Percentiles rank a stretch among this genome's conserved stretches.
Conservation (phyloP, 805 yeast species). For the Candida khao-thaluensis region DNA sequence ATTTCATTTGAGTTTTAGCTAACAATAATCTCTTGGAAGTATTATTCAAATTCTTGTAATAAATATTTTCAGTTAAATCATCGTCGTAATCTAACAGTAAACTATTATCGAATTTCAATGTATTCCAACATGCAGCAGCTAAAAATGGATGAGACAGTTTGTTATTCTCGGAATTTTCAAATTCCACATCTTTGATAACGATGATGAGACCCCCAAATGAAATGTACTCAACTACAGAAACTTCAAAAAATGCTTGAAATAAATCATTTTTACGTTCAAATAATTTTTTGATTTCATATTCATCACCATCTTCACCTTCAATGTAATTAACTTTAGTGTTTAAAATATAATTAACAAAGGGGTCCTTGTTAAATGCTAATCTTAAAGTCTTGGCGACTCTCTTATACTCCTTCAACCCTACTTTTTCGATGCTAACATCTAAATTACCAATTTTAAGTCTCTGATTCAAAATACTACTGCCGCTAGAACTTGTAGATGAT, state of each 20-base stretch:
- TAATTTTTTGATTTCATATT: conserved; percentile 31
- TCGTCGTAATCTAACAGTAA: conserved; percentile 14
- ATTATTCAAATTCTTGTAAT: conserved; percentile 5
- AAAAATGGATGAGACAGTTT: conserved; percentile 41
- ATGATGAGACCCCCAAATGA: conserved; percentile 50
- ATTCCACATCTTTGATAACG: conserved; percentile 48
- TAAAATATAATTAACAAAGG: conserved; percentile 49
- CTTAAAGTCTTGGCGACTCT: conserved; percentile 55
- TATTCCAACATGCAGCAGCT: conserved; percentile 53
- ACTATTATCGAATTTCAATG: conserved; percentile 18
- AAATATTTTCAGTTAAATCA: conserved; percentile 4
- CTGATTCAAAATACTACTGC: conserved; percentile 12
- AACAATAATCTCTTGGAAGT: background rate
- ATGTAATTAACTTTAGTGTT: conserved; percentile 39
- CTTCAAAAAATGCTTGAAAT: conserved; percentile 52
- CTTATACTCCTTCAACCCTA: conserved; percentile 45
- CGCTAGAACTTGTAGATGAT: conserved; percentile 5
- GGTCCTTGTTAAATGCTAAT: conserved; percentile 54
- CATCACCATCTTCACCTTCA: conserved; percentile 9
- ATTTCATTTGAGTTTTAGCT: conserved; percentile 23
- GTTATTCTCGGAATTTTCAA: conserved; percentile 26
- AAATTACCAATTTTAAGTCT: conserved; percentile 17
- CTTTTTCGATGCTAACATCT: conserved; percentile 20
- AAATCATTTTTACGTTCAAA: conserved; percentile 26
- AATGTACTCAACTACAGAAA: conserved; percentile 50